Evolutionary conservation across 345 rosid genomes (phyloP).

Genomic region (Acer saccharum): DNA sequence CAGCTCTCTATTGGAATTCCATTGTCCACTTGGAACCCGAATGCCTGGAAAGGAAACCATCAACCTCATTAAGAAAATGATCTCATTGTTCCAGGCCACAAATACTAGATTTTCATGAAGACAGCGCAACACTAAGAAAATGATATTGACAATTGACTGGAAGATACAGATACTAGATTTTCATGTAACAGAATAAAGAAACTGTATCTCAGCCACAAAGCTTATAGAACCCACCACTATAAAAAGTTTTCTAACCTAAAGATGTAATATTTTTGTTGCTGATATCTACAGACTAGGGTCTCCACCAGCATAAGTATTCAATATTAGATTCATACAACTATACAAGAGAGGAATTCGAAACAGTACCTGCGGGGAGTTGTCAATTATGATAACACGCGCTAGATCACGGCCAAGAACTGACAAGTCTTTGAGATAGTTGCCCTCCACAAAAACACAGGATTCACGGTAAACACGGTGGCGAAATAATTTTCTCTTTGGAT

Average conservation of each 20-base stretch:
- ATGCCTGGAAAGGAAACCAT: conserved; percentile 57
- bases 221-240: not conserved
- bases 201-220: conserved; percentile 3
- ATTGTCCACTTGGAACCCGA: conserved; percentile 98
- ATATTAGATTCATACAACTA: not conserved
- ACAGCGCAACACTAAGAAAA: not conserved
- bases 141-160: not conserved
- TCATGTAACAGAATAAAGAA: not conserved
- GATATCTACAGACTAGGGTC: not conserved
- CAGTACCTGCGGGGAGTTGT: conserved; percentile 97
- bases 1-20: conserved; percentile 99
- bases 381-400: conserved; percentile 80
- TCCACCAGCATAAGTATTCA: not conserved
- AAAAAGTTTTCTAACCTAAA: not conserved
- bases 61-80: not conserved
- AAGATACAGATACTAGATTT: not conserved
- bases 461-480: conserved; percentile 96
- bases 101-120: too few species aligned
- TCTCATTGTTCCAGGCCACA: not conserved
- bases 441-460: conserved; percentile 93
- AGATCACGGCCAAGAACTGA: conserved; percentile 95
- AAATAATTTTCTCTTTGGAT: conserved; percentile 88
- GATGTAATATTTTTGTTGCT: not conserved
- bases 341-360: conserved; percentile 1
- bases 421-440: conserved; percentile 93